Evolutionary conservation across 139 green algal genomes (phyloP), one percentile per base, ranked within the genome.

Genomic region (Chlamydomonas sphaeroides): DNA sequence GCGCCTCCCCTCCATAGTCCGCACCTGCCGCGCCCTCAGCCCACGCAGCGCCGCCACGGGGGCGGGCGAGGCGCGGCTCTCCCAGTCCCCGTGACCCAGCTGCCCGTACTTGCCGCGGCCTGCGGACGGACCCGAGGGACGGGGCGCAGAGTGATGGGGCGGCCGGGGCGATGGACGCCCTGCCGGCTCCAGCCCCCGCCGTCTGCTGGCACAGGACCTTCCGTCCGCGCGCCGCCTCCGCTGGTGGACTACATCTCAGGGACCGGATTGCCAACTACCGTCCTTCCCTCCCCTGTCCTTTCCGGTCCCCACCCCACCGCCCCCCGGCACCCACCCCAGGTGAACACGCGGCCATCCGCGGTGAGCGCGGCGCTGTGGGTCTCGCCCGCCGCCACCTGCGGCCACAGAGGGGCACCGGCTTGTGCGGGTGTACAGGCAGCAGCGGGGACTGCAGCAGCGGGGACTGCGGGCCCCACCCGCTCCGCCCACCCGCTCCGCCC

Each of bases 341-440:
- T 95, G 63, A 89, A 95, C 49, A 97, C 69, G 18, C 75, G 61
- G 15, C 95, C 95, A 51, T 92, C 65, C 0, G 86, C 69, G 0
- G 78, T 80, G 39, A 98, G 84, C 0, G 92, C 94, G 1, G 80
- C 87, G 59, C 79, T 95, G 87, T 98, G 95, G 56, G 87, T 86
- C 35, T 97, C 92, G 0, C 95, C 95, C 36, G 81, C 89, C 21
- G 90, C 85, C 59, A 95, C 88, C 79, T 94, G 88, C 23, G 84
- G 41, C 56, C 15, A 25, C n/a, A n/a, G n/a, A n/a, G n/a, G n/a
- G n/a, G n/a, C n/a, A n/a, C n/a, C n/a, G n/a, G n/a, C n/a, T n/a
- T n/a, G n/a, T n/a, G n/a, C n/a, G n/a, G n/a, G n/a, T n/a, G n/a
- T n/a, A n/a, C n/a, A n/a, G n/a, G n/a, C n/a, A n/a, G n/a, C n/a